Base-by-base conservation (phyloP, 1,139 yeast species). In the Scheffersomyces stambukii region DNA sequence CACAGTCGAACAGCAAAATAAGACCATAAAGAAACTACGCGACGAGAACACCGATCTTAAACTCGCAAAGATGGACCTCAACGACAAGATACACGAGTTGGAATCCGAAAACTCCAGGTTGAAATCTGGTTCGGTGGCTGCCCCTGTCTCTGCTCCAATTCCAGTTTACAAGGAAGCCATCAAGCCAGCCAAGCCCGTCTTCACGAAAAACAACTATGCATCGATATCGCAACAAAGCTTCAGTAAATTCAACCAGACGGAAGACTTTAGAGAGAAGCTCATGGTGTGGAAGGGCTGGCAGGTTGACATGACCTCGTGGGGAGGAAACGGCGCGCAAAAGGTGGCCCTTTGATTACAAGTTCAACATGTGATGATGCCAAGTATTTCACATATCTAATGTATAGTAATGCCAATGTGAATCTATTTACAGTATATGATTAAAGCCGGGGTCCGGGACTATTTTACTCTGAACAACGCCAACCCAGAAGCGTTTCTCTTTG, bases 281-380 rank as follows among this genome's bases (percentile, higher is more conserved):
- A 45, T 64, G 54, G 71, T 76, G 39, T 88, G 95, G 95, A 77
- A 77, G 43, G 79, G 77, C 23, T 88, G 93, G 91, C 86, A 81
- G 48, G 74, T 85, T 4, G 95, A 88, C 47, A 83, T 88, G 94
- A 69, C 85, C 13, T 49, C 55, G 15, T 88, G 96, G 96, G 69
- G 81, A 23, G 41, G 49, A 4, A 27, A 27, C 12, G 48, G 45
- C 12, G 16, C 32, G 3, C 55, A 55, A 25, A 56, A 52, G 37
- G 51, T 60, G 3, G 49, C 54, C 8, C 28, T 57, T 23, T 57
- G 37, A 39, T 13, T 15, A 17, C 14, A 23, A 25, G 8, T 7
- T 16, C 8, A 6, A 10, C 8, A 18, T 5, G n/a, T 18, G 19
- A 5, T 18, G 19, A 4, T 9, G n/a, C 19, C n/a, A 5, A 8